Base-by-base conservation (phyloP, 169 alveolate genomes). In the Amoebophrya sp. region DNA sequence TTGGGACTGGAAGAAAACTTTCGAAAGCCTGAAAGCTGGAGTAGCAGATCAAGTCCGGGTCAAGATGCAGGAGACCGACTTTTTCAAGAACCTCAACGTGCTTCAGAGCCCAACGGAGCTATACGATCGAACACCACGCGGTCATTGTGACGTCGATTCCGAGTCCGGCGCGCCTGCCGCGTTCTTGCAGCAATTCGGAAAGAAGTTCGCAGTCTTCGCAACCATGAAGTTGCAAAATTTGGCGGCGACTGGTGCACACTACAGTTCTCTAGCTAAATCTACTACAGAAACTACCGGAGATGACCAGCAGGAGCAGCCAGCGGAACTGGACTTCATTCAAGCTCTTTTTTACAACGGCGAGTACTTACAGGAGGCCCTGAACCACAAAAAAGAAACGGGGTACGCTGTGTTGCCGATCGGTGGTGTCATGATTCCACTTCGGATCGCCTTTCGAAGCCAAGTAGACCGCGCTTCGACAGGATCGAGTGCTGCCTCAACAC, bases 381-480 rank as follows among this genome's bases (percentile, higher is more conserved):
- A 65, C 83, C 83, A 65, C 83, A 6, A 65, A 6, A 65, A 6
- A 26, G 36, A 65, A 26, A 12, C 83, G 38, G 33, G 26, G 2
- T 65, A 65, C 83, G 83, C 83, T 6, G 36, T 65, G 18, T 36
- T 65, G 33, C 83, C 83, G 83, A 65, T 65, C 83, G 83, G 83
- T 6, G 83, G 83, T 36, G 83, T 65, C 36, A 6, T 65, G 83
- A 65, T 65, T 65, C 83, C 83, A 6, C 36, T 47, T 47, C 65
- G 65, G 18, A 47, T 47, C 29, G 65, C 65, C 65, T 47, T 47
- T 18, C 65, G 65, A 47, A 47, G 65, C 65, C 65, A 47, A 18
- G 18, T 12, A 6, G 29, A 6, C 29, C 65, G 65, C 18, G 65
- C 65, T 6, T n/a, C n/a, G n/a, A 18, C 18, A 6, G 65, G 65